Evolutionary conservation across 345 rosid genomes (phyloP).

Genomic region (Corchorus olitorius): DNA sequence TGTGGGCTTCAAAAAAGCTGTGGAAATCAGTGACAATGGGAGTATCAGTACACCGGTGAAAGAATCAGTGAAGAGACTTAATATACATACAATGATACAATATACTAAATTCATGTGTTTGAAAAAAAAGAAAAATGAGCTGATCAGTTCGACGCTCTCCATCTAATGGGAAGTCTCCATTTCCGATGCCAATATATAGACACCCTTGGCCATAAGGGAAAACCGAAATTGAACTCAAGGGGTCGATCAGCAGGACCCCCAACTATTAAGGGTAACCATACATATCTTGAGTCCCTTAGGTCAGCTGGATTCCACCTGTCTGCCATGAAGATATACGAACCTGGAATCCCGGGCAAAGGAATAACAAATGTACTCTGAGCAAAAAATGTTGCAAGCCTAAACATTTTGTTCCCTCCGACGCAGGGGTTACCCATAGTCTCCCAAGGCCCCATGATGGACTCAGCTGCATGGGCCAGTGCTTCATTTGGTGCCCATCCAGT

Average conservation of each 20-base stretch:
- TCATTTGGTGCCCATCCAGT: conserved; percentile 98
- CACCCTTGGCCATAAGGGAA: conserved; percentile 83
- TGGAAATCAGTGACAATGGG: background rate
- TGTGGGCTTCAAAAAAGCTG: background rate
- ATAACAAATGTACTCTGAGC: conserved; percentile 85
- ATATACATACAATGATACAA: conserved; percentile 5
- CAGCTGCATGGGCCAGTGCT: conserved; percentile 84
- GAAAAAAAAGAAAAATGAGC: conserved; percentile 11
- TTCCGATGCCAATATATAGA: conserved; percentile 91
- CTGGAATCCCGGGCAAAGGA: conserved; percentile 73
- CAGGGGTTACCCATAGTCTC: conserved; percentile 93
- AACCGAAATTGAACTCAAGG: conserved; percentile 67
- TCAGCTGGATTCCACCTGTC: conserved; percentile 97
- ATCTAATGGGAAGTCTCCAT: conserved; percentile 71
- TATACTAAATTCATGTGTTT: conserved; percentile 19
- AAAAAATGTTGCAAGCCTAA: conserved; percentile 69
- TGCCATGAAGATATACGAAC: conserved; percentile 80
- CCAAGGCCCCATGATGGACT: conserved; percentile 92
- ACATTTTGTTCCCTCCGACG: conserved; percentile 78
- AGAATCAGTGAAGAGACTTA: conserved; percentile 27
- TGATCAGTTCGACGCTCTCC: conserved; percentile 32
- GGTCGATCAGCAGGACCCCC: conserved; percentile 83
- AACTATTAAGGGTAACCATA: conserved; percentile 84
- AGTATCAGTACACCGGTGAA: conserved; percentile 34
- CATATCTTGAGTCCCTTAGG: conserved; percentile 79